These are phyloP conservation scores for Apiospora phragmitis DNA, from an alignment of 2,329 filamentous ascomycete genomes.

Conservation along the genomic window DNA sequence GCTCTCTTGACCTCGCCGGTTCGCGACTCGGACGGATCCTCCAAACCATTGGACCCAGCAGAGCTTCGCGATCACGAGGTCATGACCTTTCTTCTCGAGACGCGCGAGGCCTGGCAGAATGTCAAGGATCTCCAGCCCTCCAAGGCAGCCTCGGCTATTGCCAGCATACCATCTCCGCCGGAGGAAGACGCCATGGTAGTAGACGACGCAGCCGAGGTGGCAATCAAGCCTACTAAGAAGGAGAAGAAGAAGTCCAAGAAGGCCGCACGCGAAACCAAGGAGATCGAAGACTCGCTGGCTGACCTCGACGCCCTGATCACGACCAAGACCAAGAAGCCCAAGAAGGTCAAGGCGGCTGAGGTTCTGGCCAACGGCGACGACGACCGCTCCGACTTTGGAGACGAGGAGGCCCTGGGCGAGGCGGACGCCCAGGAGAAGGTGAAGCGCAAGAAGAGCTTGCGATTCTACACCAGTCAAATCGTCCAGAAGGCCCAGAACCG, in stretches of 20 bases:
- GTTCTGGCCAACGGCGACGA: constrained; percentile 34
- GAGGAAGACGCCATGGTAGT: constrained; percentile 34
- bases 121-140: constrained; percentile 65
- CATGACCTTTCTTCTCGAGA: constrained; percentile 81
- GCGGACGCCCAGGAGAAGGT: constrained; percentile 84
- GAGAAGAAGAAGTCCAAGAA: constrained; percentile 40
- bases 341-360: constrained; percentile 48
- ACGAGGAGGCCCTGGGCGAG: constrained; percentile 78
- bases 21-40: constrained; percentile 53
- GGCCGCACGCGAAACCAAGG: constrained; percentile 45
- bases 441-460: constrained; percentile 84
- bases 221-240: constrained; percentile 24
- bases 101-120: constrained; percentile 76
- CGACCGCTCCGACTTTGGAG: constrained; percentile 87
- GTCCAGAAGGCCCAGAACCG: constrained; percentile 91
- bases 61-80: constrained; percentile 87
- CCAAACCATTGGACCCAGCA: constrained; percentile 68
- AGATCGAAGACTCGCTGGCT: constrained; percentile 69
- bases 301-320: constrained; percentile 66
- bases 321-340: constrained; percentile 41
- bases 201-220: constrained; percentile 34
- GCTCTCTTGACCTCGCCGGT: constrained; percentile 84
- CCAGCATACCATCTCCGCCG: constrained; percentile 23
- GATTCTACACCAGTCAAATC: constrained; percentile 98
- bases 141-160: constrained; percentile 27